Evolutionary conservation across 2,329 filamentous ascomycete species (phyloP).

Genomic region (Fusarium caatingaense): DNA sequence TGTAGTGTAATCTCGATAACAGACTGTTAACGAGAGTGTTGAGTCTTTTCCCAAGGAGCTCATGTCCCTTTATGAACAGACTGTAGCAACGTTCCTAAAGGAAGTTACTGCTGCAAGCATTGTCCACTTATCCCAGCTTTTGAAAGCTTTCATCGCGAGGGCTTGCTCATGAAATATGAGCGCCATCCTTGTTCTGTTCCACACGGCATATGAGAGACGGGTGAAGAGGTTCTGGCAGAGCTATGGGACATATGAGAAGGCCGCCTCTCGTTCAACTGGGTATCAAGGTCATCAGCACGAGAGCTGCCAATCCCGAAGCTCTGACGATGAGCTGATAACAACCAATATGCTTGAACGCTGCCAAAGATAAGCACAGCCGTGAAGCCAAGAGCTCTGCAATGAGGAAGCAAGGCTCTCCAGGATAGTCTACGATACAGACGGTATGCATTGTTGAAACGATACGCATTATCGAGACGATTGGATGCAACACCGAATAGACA

Average conservation of each 20-base stretch:
- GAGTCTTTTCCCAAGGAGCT: not conserved
- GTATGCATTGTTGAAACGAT: not conserved
- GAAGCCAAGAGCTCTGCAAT: not conserved
- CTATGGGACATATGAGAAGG: not conserved
- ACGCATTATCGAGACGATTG: not conserved
- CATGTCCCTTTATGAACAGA: fast-evolving
- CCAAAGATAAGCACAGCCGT: not conserved
- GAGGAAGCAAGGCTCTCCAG: not conserved
- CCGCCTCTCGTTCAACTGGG: not conserved
- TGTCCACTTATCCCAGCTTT: not conserved
- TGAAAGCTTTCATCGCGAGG: not conserved
- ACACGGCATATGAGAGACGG: fast-evolving
- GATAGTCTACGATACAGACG: not conserved
- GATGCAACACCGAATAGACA: not conserved
- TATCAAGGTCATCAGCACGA: not conserved
- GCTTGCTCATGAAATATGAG: not conserved
- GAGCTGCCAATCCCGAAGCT: not conserved
- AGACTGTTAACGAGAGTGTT: too few species aligned
- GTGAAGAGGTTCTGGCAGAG: not conserved
- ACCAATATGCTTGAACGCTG: not conserved
- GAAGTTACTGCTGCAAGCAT: not conserved
- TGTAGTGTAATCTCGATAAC: too few species aligned
- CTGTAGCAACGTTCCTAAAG: fast-evolving
- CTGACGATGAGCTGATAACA: fast-evolving
- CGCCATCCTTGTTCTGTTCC: not conserved